A percentile compares a stretch with the other conserved stretches of the same genome.
phyloP scores from a whole-genome alignment of 2,329 filamentous ascomycete genomes.

The Cladosporium cucumerinum region DNA sequence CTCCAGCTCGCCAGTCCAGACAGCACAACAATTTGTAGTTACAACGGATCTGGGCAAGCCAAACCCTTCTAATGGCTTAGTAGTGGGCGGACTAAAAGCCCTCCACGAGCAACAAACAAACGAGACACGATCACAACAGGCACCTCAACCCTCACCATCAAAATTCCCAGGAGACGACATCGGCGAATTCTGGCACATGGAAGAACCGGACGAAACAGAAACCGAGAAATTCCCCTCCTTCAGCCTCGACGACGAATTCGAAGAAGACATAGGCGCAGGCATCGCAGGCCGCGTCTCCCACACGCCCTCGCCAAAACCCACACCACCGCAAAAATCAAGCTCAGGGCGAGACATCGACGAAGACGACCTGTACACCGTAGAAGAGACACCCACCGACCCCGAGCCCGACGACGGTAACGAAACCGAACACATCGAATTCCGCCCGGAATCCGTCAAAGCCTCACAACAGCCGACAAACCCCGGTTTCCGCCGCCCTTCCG shows the following conservation, averaged over 20 bases:
- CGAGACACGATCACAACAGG: background rate
- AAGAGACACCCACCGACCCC: background rate
- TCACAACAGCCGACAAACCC: constrained; percentile 33
- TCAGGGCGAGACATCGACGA: background rate
- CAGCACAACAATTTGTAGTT: background rate
- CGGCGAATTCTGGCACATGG: constrained; percentile 18
- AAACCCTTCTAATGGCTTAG: background rate
- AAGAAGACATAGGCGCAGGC: constrained; percentile 19
- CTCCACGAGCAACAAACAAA: constrained; percentile 5
- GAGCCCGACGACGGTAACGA: constrained; percentile 14
- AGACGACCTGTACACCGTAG: background rate
- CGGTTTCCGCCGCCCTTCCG: constrained; percentile 35
- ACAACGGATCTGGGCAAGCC: background rate
- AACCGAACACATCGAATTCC: constrained; percentile 24
- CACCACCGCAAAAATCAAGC: background rate
- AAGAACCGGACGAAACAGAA: constrained; percentile 19
- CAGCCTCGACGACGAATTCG: constrained; percentile 16
- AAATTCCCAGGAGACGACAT: constrained; percentile 15
- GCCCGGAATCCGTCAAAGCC: constrained; percentile 25
- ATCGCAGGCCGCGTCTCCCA: constrained; percentile 16
- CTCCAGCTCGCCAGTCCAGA: constrained; percentile 1
- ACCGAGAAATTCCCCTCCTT: constrained; percentile 11
- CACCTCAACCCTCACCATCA: background rate
- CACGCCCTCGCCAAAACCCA: background rate
- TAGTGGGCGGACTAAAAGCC: background rate